These are phyloP conservation scores for Populus euphratica DNA, from an alignment of 345 rosid species.

Conservation along the genomic window DNA sequence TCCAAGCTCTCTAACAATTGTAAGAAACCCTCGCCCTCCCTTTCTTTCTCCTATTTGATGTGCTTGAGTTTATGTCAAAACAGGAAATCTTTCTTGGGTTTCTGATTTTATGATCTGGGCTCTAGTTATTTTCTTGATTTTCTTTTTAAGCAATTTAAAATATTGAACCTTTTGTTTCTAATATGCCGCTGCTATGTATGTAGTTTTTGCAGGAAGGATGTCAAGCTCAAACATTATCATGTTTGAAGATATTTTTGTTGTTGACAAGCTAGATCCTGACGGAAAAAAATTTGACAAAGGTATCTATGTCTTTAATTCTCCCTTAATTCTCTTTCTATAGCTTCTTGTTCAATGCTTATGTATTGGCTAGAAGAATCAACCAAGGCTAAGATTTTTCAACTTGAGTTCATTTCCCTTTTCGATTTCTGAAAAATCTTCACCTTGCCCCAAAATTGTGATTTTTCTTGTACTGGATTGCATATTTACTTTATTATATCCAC, in stretches of 20 bases:
- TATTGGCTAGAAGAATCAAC: not conserved
- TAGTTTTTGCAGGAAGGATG: not conserved
- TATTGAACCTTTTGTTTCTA: not conserved
- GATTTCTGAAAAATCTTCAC: not conserved
- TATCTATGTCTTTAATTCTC: not conserved
- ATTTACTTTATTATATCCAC: not conserved
- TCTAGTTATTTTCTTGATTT: not conserved
- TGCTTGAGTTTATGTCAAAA: not conserved
- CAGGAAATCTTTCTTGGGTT: not conserved
- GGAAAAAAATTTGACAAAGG: conserved; percentile 2
- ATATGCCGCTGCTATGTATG: not conserved
- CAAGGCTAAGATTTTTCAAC: not conserved
- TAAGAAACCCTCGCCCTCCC: not conserved
- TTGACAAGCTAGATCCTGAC: not conserved
- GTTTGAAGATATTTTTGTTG: conserved; percentile 6
- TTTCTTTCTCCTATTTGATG: not conserved
- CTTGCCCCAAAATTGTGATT: not conserved
- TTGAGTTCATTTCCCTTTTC: too few relatives aligned
- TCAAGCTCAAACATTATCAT: not conserved
- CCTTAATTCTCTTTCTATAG: not conserved
- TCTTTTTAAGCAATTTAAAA: not conserved
- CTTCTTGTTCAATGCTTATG: not conserved
- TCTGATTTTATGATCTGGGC: not conserved
- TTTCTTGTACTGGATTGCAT: not conserved
- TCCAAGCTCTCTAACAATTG: not conserved